Evolutionary conservation across 148 eudicot species (phyloP), one percentile per base, ranked within the genome.

Genomic region (Spergularia marina): DNA sequence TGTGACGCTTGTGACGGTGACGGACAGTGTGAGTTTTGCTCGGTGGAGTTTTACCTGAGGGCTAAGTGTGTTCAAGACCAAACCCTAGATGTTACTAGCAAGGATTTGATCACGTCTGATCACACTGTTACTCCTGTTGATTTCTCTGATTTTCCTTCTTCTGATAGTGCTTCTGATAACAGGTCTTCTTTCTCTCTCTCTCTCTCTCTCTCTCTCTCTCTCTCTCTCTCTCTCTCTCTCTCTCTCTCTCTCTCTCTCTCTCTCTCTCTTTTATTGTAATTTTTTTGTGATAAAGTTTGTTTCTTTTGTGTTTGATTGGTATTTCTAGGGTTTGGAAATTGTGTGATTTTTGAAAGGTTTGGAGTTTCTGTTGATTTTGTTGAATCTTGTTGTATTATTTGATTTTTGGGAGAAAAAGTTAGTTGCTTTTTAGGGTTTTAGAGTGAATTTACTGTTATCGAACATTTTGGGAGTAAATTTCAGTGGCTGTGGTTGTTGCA

Each of bases 1-100:
- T 90, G 98, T 52, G 96, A 94, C 73, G 92, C 96, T 10, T 94
- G 97, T 63, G 97, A 94, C 47, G 98, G 98, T 12, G 98, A 91
- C 34, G 98, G 98, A 0, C 96, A 92, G 83, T 94, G 97, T 20
- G 98, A 92, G 90, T 89, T 76, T 75, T 92, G 98, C 79, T 90
- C 98, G 3, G 97, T 94, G 1, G 98, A 94, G 91, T 94, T 91
- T 59, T 91, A 94, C 75, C 74, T 94, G 14, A 65, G 93, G 15
- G 97, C 93, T 10, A 91, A 85, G 74, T 94, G 98, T 68, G 82
- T 89, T 40, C 78, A 74, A 2, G 98, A 94, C 63, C 89, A 88
- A 67, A 94, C 97, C 25, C 84, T 92, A 13, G 98, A 95, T 71
- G 98, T 92, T 16, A 92, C 94, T 17, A 88, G 90, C 40, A 92